A percentile compares a stretch with the other conserved stretches of the same genome.
These are phyloP conservation scores for Floccularia luteovirens DNA, from an alignment of 768 basidiomycete genomes.

Conservation along the genomic window DNA sequence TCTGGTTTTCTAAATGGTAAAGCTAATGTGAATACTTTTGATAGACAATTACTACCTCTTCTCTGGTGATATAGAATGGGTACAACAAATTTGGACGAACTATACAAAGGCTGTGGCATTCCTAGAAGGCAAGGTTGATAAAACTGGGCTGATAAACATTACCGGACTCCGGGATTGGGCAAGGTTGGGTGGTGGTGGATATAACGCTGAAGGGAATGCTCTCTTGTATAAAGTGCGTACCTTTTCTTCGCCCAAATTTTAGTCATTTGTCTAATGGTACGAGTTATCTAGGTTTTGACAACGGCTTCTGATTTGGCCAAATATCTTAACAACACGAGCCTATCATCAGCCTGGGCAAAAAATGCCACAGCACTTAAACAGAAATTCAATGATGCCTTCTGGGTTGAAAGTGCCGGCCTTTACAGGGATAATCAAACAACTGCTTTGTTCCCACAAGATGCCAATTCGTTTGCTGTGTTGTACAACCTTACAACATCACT, in stretches of 20 bases:
- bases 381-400: slow-evolving; percentile 43
- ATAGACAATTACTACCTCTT: slow-evolving; percentile 50
- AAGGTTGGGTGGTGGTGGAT: slow-evolving; percentile 44
- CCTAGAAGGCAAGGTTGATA: slow-evolving; percentile 43
- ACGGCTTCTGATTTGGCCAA: slow-evolving; percentile 38
- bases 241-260: slow-evolving; percentile 1
- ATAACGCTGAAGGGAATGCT: slow-evolving; percentile 51
- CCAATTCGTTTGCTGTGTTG: slow-evolving; percentile 46
- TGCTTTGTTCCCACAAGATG: slow-evolving; percentile 47
- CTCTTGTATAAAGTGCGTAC: slow-evolving; percentile 35
- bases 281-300: slow-evolving; percentile 31
- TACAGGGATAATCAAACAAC: slow-evolving; percentile 50
- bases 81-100: slow-evolving; percentile 43
- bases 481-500: slow-evolving; percentile 39
- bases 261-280: slow-evolving; percentile 1
- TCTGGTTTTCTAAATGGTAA: not conserved
- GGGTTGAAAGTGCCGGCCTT: slow-evolving; percentile 38
- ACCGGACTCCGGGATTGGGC: slow-evolving; percentile 56
- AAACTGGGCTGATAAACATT: slow-evolving; percentile 43
- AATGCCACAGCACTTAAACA: slow-evolving; percentile 44
- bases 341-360: slow-evolving; percentile 26
- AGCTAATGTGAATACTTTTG: slow-evolving; percentile 1
- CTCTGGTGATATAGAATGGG: slow-evolving; percentile 44
- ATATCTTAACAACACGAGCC: slow-evolving; percentile 22
- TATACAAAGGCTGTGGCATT: slow-evolving; percentile 51